Conservation (phyloP, 225 moss, liverwort and hornwort genomes). For the Pleurozium schreberi region DNA sequence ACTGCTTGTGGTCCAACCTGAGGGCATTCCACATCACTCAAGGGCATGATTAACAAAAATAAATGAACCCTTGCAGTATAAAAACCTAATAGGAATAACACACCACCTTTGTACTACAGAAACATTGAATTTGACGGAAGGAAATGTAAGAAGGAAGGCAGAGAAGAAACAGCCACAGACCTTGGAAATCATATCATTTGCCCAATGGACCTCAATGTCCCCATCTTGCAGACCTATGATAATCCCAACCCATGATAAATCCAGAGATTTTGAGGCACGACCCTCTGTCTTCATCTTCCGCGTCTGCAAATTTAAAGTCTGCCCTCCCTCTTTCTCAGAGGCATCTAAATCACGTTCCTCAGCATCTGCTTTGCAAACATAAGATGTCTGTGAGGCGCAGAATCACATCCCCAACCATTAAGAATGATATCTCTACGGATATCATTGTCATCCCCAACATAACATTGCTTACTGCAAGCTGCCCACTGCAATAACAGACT, state of each 20-base stretch:
- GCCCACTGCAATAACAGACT: background rate
- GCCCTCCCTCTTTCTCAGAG: conserved; percentile 17
- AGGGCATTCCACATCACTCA: conserved; percentile 1
- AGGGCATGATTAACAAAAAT: background rate
- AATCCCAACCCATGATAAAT: conserved; percentile 91
- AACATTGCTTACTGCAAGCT: background rate
- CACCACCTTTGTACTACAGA: background rate
- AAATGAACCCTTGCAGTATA: background rate
- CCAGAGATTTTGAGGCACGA: conserved; percentile 9
- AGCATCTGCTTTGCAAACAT: conserved; percentile 22
- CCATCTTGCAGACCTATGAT: conserved; percentile 86
- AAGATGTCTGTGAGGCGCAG: background rate
- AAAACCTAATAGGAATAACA: background rate
- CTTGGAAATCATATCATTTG: conserved; percentile 87
- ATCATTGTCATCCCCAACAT: background rate
- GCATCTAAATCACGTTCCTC: conserved; percentile 27
- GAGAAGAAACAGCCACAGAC: conserved; percentile 11
- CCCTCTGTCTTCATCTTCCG: conserved; percentile 5
- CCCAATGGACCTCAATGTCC: conserved; percentile 96
- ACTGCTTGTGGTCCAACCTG: conserved; percentile 90
- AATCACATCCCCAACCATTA: background rate
- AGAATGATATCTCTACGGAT: background rate
- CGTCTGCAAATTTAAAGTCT: conserved; percentile 6
- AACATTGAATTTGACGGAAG: background rate
- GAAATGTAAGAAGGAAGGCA: background rate